Percentiles rank a stretch among this genome's conserved stretches.
Conservation (phyloP, 2,329 filamentous ascomycete genomes). For the Phyllachora maydis region DNA sequence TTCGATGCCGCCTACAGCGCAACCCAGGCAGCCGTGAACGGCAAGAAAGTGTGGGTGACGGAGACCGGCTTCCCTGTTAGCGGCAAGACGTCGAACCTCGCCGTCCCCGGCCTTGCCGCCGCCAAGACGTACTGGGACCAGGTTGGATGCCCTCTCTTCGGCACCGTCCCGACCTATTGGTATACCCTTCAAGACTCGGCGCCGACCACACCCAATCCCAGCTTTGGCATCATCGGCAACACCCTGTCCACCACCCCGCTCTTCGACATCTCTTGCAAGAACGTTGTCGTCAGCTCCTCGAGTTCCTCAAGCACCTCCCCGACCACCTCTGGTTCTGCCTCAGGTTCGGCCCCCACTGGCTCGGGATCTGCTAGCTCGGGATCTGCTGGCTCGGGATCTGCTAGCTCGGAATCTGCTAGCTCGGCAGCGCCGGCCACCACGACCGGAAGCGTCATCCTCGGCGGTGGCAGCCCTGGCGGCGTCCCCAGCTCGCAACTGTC, state of each 20-base stretch:
- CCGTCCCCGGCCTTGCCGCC: constrained; percentile 31
- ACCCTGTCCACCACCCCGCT: constrained; percentile 30
- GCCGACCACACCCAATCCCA: constrained; percentile 37
- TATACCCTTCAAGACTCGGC: constrained; percentile 44
- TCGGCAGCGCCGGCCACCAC: constrained; percentile 1
- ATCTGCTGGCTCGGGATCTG: constrained; percentile 3
- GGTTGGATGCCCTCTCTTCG: constrained; percentile 38
- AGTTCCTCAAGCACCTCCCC: constrained; percentile 3
- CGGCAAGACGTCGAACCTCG: constrained; percentile 31
- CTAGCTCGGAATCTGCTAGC: constrained; percentile 2
- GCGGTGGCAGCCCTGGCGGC: constrained; percentile 6
- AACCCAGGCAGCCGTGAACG: constrained; percentile 20
- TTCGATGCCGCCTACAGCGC: constrained; percentile 29
- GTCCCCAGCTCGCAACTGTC: constrained; percentile 9
- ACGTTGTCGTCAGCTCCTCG: constrained; percentile 8
- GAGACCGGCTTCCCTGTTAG: constrained; percentile 45
- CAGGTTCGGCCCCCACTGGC: constrained; percentile 3
- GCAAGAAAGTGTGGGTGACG: constrained; percentile 37
- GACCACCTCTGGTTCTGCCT: constrained; percentile 6
- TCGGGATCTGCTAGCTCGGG: constrained; percentile 3
- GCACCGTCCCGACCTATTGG: constrained; percentile 36
- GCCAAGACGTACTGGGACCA: constrained; percentile 42
- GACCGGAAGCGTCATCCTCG: background rate
- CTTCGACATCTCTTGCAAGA: constrained; percentile 40
- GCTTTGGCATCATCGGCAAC: constrained; percentile 47